Percentiles rank a stretch among this genome's conserved stretches.
phyloP scores from a whole-genome alignment of 495 filamentous ascomycete species.

The Penicillium steckii region DNA sequence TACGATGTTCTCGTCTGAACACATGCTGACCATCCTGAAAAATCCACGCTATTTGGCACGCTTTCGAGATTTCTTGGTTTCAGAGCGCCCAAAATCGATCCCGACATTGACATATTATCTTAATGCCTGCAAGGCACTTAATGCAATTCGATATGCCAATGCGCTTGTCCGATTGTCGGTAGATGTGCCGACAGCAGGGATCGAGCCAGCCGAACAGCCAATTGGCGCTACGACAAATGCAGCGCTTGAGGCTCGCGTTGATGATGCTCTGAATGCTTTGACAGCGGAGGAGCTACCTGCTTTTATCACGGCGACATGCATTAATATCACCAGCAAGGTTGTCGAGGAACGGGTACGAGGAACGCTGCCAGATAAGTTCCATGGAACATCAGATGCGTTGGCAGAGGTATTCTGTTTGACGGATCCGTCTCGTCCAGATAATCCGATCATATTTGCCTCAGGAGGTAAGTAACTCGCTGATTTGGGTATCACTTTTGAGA shows the following conservation, averaged over 20 bases:
- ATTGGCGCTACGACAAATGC: constrained; percentile 49
- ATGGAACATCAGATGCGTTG: constrained; percentile 63
- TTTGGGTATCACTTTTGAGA: neutral
- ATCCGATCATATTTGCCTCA: constrained; percentile 76
- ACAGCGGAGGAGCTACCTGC: constrained; percentile 67
- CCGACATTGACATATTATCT: constrained; percentile 66
- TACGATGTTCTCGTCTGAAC: constrained; percentile 60
- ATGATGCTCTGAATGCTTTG: constrained; percentile 56
- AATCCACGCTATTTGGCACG: constrained; percentile 64
- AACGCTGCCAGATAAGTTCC: constrained; percentile 36
- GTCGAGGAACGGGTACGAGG: constrained; percentile 34
- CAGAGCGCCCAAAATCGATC: constrained; percentile 68
- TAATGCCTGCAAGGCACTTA: constrained; percentile 60
- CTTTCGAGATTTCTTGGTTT: constrained; percentile 65
- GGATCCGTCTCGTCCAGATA: constrained; percentile 69
- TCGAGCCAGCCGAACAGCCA: constrained; percentile 43
- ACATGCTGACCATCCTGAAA: constrained; percentile 58
- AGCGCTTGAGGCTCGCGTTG: constrained; percentile 57
- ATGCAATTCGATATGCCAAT: constrained; percentile 69
- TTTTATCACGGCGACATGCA: constrained; percentile 55
- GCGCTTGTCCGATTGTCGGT: constrained; percentile 48
- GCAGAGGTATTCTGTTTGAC: constrained; percentile 76
- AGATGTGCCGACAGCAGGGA: constrained; percentile 33
- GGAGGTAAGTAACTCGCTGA: constrained; percentile 50
- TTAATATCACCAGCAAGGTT: constrained; percentile 31